A percentile compares a stretch with the other conserved stretches of the same genome.
Evolutionary conservation across 257 asterid genomes (phyloP).

Genomic region (Sherardia arvensis): DNA sequence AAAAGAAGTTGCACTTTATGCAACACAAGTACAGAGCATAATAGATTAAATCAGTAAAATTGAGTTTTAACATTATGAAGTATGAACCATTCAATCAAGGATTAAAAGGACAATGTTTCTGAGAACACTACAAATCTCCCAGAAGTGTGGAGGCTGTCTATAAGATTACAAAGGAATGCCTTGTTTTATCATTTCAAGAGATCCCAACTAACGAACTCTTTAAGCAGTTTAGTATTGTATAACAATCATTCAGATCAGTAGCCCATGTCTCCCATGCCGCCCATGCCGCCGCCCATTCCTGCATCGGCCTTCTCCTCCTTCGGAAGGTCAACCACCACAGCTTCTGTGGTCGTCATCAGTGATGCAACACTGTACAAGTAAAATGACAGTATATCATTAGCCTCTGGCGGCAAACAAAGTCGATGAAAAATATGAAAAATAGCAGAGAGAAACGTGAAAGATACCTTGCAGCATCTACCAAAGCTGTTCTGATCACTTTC

Average conservation of each 20-base stretch:
- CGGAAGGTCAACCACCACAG: constrained; percentile 69
- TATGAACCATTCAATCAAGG: background rate
- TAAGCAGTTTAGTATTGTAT: background rate
- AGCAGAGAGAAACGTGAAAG: background rate
- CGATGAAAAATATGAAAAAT: background rate
- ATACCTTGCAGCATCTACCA: constrained; percentile 94
- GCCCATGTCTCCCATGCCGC: constrained; percentile 85
- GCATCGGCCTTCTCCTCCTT: constrained; percentile 66
- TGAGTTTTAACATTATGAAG: background rate
- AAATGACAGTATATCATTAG: background rate
- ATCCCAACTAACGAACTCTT: background rate
- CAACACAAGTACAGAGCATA: no score
- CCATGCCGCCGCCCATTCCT: constrained; percentile 72
- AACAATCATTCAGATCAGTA: constrained; percentile 26
- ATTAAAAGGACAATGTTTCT: background rate
- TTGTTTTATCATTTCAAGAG: background rate
- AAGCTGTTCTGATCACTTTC: constrained; percentile 87
- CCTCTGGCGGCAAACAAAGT: background rate
- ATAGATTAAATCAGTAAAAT: background rate
- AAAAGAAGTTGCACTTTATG: no score
- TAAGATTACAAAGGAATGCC: constrained; percentile 13
- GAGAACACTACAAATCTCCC: constrained; percentile 7
- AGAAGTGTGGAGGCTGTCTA: constrained; percentile 7
- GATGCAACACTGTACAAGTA: constrained; percentile 60
- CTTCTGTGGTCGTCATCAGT: constrained; percentile 87